phyloP scores from a whole-genome alignment of 2,329 filamentous ascomycete species.

The Sclerotinia minor region DNA sequence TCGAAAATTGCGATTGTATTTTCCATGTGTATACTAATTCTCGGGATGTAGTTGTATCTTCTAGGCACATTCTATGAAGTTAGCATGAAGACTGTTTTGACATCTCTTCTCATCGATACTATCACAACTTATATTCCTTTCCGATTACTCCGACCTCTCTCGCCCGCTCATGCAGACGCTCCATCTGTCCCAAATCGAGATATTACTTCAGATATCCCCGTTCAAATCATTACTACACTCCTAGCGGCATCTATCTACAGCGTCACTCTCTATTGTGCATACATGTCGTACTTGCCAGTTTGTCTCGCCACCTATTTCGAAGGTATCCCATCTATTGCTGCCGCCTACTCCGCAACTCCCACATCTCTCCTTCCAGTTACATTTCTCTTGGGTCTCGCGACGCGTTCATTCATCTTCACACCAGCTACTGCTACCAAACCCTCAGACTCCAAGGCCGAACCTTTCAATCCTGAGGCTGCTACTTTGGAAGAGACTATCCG shows the following conservation, averaged over 20 bases:
- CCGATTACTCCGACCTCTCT: slow-evolving; percentile 67
- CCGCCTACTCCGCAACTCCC: slow-evolving; percentile 64
- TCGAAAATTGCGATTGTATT: not conserved
- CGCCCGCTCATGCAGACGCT: slow-evolving; percentile 60
- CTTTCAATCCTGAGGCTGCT: slow-evolving; percentile 65
- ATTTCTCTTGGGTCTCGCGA: slow-evolving; percentile 64
- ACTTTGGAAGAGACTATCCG: slow-evolving; percentile 68
- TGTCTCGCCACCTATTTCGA: slow-evolving; percentile 75
- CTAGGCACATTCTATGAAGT: slow-evolving; percentile 76
- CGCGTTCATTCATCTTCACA: slow-evolving; percentile 75
- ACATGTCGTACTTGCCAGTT: slow-evolving; percentile 68
- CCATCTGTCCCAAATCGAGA: slow-evolving; percentile 58
- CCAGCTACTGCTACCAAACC: slow-evolving; percentile 56
- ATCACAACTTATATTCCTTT: slow-evolving; percentile 72
- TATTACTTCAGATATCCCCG: slow-evolving; percentile 62
- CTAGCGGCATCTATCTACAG: slow-evolving; percentile 74
- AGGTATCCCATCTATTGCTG: slow-evolving; percentile 66
- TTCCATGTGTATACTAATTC: slow-evolving; percentile 13
- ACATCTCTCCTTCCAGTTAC: slow-evolving; percentile 59
- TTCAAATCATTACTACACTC: slow-evolving; percentile 64
- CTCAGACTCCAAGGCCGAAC: slow-evolving; percentile 50
- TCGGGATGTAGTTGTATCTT: slow-evolving; percentile 63
- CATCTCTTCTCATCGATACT: slow-evolving; percentile 67
- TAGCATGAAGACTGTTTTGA: slow-evolving; percentile 58
- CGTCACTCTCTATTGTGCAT: slow-evolving; percentile 68